phyloP scores from a whole-genome alignment of 345 rosid genomes.

The Odontarrhena argentea region DNA sequence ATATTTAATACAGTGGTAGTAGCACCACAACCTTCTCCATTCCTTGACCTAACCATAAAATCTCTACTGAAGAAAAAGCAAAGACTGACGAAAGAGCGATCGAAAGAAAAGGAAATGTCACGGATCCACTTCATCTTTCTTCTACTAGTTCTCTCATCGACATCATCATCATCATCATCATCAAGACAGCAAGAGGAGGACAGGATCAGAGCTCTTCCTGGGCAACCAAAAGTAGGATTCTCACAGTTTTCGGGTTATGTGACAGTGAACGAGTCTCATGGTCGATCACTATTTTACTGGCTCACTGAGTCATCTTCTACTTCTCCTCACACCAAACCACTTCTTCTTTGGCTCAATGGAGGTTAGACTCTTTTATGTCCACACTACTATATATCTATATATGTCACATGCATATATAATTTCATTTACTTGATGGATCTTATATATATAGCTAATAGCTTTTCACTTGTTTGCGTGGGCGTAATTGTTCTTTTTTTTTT shows the following conservation, averaged over 20 bases:
- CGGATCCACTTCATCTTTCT: conserved; percentile 28
- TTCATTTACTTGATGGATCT: background rate
- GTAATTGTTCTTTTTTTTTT: no score
- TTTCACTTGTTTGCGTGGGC: no score
- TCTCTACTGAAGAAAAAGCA: conserved; percentile 19
- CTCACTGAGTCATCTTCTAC: conserved; percentile 63
- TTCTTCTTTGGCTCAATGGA: conserved; percentile 98
- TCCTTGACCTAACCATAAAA: conserved; percentile 19
- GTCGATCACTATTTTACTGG: conserved; percentile 94
- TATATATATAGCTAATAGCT: no score
- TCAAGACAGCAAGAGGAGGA: conserved; percentile 63
- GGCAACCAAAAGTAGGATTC: conserved; percentile 75
- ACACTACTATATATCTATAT: background rate
- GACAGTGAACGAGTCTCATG: conserved; percentile 63
- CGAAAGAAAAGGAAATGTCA: conserved; percentile 21
- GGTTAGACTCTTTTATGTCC: conserved; percentile 48
- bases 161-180: conserved; percentile 20
- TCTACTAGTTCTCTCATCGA: conserved; percentile 16
- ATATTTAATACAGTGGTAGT: conserved; percentile 3
- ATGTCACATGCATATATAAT: background rate
- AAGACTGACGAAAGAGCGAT: conserved; percentile 2
- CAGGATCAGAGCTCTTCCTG: conserved; percentile 76
- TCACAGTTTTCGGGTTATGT: conserved; percentile 87
- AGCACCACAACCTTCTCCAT: conserved; percentile 17
- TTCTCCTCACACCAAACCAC: conserved; percentile 63